Evolutionary conservation across 1,139 yeast genomes (phyloP).

Genomic region (Ogataea hybrid): DNA sequence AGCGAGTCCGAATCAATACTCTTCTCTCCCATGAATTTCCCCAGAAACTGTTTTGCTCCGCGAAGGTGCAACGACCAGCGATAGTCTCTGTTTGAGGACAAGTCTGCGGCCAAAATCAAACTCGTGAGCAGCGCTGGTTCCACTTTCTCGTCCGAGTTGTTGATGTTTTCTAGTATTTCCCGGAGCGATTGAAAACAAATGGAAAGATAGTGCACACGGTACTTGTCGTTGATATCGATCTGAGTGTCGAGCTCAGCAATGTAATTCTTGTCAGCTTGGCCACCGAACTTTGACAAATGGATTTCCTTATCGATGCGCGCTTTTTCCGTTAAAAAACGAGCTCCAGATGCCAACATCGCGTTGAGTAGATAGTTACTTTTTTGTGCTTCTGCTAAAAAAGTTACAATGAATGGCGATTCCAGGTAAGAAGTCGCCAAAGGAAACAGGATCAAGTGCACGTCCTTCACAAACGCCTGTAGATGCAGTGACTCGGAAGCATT

Average conservation of each 20-base stretch:
- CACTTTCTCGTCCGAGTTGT: conserved; percentile 42
- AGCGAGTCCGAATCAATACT: conserved; percentile 33
- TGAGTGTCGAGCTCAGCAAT: conserved; percentile 24
- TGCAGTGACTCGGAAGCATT: conserved; percentile 28
- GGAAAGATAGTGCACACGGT: conserved; percentile 46
- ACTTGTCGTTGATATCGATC: conserved; percentile 40
- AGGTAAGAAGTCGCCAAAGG: conserved; percentile 33
- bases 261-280: conserved; percentile 21
- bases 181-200: conserved; percentile 50
- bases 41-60: conserved; percentile 58
- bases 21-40: conserved; percentile 37
- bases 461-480: conserved; percentile 35
- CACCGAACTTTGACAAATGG: conserved; percentile 4
- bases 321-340: conserved; percentile 36
- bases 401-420: conserved; percentile 37
- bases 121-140: conserved; percentile 58
- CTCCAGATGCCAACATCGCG: conserved; percentile 58
- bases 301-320: conserved; percentile 20
- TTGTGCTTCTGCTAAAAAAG: conserved; percentile 46
- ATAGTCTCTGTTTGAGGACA: conserved; percentile 44
- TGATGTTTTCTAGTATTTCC: conserved; percentile 32
- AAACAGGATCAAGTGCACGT: conserved; percentile 34
- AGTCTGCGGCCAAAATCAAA: conserved; percentile 52
- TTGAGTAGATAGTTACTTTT: conserved; percentile 50
- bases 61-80: conserved; percentile 62